Conservation (phyloP, 2,329 filamentous ascomycete species). For the Leptosphaerulina australis region DNA sequence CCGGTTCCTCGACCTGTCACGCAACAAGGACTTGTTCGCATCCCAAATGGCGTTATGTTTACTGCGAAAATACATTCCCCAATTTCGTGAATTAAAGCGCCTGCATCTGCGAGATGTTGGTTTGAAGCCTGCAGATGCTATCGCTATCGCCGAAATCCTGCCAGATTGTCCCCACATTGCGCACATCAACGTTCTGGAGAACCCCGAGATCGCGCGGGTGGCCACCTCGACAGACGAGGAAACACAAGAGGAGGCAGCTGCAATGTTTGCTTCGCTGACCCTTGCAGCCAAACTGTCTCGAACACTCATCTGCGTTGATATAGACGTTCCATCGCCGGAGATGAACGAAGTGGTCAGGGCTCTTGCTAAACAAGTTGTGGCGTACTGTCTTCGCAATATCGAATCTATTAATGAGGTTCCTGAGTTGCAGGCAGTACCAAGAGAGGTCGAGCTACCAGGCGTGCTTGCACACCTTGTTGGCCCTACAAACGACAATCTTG, state of each 20-base stretch:
- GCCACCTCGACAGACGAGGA: constrained; percentile 78
- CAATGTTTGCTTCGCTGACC: constrained; percentile 88
- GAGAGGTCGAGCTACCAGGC: constrained; percentile 71
- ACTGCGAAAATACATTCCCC: constrained; percentile 82
- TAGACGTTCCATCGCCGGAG: constrained; percentile 80
- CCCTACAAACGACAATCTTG: constrained; percentile 61
- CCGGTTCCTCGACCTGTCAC: constrained; percentile 88
- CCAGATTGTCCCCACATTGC: constrained; percentile 82
- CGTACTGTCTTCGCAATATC: constrained; percentile 91
- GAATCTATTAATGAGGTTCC: constrained; percentile 75
- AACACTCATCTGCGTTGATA: constrained; percentile 85
- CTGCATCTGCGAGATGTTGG: constrained; percentile 86
- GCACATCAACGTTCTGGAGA: constrained; percentile 86
- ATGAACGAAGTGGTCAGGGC: constrained; percentile 92
- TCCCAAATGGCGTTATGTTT: constrained; percentile 75
- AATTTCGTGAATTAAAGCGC: constrained; percentile 76
- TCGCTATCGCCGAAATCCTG: constrained; percentile 86
- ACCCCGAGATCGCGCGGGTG: constrained; percentile 72
- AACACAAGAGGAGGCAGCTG: constrained; percentile 89
- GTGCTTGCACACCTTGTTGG: constrained; percentile 88
- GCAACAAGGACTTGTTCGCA: constrained; percentile 82
- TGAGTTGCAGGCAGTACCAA: constrained; percentile 56
- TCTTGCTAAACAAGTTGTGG: constrained; percentile 90
- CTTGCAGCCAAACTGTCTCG: constrained; percentile 83
- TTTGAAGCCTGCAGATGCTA: constrained; percentile 84